Percentiles rank a stretch among this genome's conserved stretches.
These are phyloP conservation scores for Adiantum capillusveneris DNA, from an alignment of 75 land plant species.

Conservation along the genomic window DNA sequence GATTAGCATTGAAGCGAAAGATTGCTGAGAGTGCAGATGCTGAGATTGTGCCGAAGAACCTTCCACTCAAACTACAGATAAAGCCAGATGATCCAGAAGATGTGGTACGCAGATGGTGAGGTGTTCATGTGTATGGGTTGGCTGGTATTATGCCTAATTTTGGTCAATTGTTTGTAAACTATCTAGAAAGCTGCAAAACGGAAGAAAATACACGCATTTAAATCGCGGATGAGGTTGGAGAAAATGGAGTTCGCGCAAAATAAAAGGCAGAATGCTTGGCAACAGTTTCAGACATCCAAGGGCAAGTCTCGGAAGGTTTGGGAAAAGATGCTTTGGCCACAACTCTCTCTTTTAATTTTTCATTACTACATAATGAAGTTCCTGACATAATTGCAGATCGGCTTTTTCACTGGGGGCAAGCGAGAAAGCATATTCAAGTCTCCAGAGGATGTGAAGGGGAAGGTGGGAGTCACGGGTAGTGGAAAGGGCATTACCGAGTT, in stretches of 20 bases:
- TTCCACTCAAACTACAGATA: slow-evolving; percentile 84
- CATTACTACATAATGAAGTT: neutral
- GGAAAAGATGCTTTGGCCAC: neutral
- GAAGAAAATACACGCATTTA: slow-evolving; percentile 98
- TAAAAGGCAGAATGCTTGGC: slow-evolving; percentile 99
- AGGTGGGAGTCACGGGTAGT: slow-evolving; percentile 98
- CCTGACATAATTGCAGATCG: slow-evolving; percentile 41
- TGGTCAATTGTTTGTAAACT: neutral
- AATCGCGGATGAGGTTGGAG: slow-evolving; percentile 84
- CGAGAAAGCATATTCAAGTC: slow-evolving; percentile 98
- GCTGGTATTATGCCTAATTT: too few species aligned
- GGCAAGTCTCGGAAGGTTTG: slow-evolving; percentile 87
- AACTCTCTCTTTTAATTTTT: neutral
- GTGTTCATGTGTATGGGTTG: neutral
- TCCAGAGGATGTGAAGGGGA: slow-evolving; percentile 93
- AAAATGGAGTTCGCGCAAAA: slow-evolving; percentile 87
- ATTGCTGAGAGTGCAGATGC: slow-evolving; percentile 76
- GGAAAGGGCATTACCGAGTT: slow-evolving; percentile 98
- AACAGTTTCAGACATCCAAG: slow-evolving; percentile 92
- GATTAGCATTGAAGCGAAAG: slow-evolving; percentile 76
- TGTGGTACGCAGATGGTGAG: slow-evolving; percentile 39
- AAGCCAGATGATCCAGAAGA: slow-evolving; percentile 92
- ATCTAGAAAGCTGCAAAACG: slow-evolving; percentile 82
- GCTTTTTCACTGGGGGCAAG: slow-evolving; percentile 94
- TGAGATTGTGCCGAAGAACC: slow-evolving; percentile 50